Percentiles rank a stretch among this genome's conserved stretches.
These are phyloP conservation scores for Raphanus hybrid DNA, from an alignment of 441 rosid species.

Conservation along the genomic window DNA sequence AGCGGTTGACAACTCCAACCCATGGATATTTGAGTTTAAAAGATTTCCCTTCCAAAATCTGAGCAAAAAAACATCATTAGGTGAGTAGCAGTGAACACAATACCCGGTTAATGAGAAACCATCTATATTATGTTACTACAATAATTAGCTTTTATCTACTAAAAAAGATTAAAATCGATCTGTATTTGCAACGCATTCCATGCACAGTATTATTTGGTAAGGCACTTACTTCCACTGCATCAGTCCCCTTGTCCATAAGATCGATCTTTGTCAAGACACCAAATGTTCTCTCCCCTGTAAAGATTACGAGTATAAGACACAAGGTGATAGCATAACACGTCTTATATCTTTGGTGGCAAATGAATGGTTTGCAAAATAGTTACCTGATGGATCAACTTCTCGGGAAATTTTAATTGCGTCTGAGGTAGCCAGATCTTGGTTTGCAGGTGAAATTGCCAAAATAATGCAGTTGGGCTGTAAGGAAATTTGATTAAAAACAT, in stretches of 20 bases:
- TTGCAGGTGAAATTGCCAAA: slow-evolving; percentile 97
- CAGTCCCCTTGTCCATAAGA: slow-evolving; percentile 98
- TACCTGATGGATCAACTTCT: slow-evolving; percentile 96
- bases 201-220: slow-evolving; percentile 1
- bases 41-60: slow-evolving; percentile 93
- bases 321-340: too few relatives aligned
- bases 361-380: slow-evolving; percentile 23
- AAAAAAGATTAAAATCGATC: too few relatives aligned
- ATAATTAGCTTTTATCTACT: background rate
- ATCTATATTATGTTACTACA: slow-evolving; percentile 15
- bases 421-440: slow-evolving; percentile 98
- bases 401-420: slow-evolving; percentile 98
- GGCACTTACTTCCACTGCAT: slow-evolving; percentile 91
- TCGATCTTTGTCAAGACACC: slow-evolving; percentile 99
- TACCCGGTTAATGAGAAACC: slow-evolving; percentile 22
- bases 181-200: background rate
- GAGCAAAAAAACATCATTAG: slow-evolving; percentile 33
- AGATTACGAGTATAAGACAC: slow-evolving; percentile 10
- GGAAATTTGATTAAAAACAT: too few relatives aligned
- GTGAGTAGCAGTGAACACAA: slow-evolving; percentile 16
- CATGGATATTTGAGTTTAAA: slow-evolving; percentile 90
- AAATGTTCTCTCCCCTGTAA: slow-evolving; percentile 90
- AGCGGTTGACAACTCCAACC: slow-evolving; percentile 97
- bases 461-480: slow-evolving; percentile 93
- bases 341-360: background rate